Percentiles rank a stretch among this genome's conserved stretches.
These are phyloP conservation scores for Deinandra increscens DNA, from an alignment of 129 eudicot genomes.

Conservation along the genomic window DNA sequence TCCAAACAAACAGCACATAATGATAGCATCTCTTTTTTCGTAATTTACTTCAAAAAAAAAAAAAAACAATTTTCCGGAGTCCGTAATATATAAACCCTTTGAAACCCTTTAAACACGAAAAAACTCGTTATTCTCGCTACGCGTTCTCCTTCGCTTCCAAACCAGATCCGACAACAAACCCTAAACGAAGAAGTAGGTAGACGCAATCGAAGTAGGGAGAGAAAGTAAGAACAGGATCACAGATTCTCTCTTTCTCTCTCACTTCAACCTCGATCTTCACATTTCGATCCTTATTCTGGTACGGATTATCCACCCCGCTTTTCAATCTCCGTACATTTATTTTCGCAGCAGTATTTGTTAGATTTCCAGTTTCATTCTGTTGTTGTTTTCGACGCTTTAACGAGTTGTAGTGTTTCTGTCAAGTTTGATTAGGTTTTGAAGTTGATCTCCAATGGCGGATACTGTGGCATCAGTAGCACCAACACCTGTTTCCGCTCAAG, in stretches of 20 bases:
- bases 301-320: conserved; percentile 10
- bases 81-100: neutral
- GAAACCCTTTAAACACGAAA: conserved; percentile 21
- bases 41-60: too few relatives aligned
- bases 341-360: neutral
- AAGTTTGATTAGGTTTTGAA: conserved; percentile 22
- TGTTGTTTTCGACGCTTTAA: conserved; percentile 3
- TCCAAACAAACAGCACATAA: too few relatives aligned
- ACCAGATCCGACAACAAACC: conserved; percentile 34
- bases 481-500: conserved; percentile 66
- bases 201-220: conserved; percentile 25
- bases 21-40: too few relatives aligned
- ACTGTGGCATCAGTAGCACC: conserved; percentile 23
- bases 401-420: conserved; percentile 13
- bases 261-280: conserved; percentile 28
- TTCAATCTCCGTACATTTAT: neutral
- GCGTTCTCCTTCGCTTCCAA: conserved; percentile 17
- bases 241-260: conserved; percentile 34
- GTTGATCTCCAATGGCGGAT: conserved; percentile 46
- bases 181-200: conserved; percentile 14
- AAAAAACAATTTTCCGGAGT: too few relatives aligned
- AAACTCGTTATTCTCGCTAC: conserved; percentile 17
- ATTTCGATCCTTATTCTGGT: conserved; percentile 28
- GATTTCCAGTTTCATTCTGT: neutral
- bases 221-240: conserved; percentile 13